Percentiles rank a stretch among this genome's conserved stretches.
phyloP scores from a whole-genome alignment of 257 asterid species.

The Leptodermis oblonga region DNA sequence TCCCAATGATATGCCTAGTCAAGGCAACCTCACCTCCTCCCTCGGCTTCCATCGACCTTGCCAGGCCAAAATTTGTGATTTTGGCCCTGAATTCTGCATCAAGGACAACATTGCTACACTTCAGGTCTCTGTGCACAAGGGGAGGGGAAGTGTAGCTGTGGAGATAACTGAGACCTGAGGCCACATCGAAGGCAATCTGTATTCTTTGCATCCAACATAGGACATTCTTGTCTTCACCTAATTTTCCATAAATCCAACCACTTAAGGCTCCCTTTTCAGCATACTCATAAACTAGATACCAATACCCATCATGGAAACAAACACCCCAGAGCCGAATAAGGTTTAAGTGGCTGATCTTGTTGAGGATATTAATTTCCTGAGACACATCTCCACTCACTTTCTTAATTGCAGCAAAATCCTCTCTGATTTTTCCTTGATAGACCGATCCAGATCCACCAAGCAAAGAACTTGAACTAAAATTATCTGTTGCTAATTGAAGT shows the following conservation, averaged over 20 bases:
- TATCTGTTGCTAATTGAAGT: constrained; percentile 53
- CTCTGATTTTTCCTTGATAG: constrained; percentile 65
- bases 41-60: constrained; percentile 63
- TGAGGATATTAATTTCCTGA: constrained; percentile 57
- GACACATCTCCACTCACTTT: constrained; percentile 80
- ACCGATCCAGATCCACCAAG: constrained; percentile 75
- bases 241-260: constrained; percentile 42
- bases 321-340: constrained; percentile 82
- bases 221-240: constrained; percentile 11
- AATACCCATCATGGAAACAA: constrained; percentile 61
- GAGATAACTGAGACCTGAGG: constrained; percentile 78
- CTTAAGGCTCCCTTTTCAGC: constrained; percentile 63
- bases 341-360: constrained; percentile 87
- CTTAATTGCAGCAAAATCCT: constrained; percentile 87
- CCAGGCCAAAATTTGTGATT: constrained; percentile 59
- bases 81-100: constrained; percentile 70
- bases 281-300: constrained; percentile 84
- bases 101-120: constrained; percentile 58
- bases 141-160: constrained; percentile 79
- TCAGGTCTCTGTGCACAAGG: constrained; percentile 72
- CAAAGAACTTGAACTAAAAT: constrained; percentile 47
- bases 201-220: constrained; percentile 60
- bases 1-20: constrained; percentile 90
- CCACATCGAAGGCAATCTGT: constrained; percentile 69
- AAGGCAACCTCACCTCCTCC: constrained; percentile 70